Conservation (phyloP, 805 yeast genomes). For the Starmera caribaea region DNA sequence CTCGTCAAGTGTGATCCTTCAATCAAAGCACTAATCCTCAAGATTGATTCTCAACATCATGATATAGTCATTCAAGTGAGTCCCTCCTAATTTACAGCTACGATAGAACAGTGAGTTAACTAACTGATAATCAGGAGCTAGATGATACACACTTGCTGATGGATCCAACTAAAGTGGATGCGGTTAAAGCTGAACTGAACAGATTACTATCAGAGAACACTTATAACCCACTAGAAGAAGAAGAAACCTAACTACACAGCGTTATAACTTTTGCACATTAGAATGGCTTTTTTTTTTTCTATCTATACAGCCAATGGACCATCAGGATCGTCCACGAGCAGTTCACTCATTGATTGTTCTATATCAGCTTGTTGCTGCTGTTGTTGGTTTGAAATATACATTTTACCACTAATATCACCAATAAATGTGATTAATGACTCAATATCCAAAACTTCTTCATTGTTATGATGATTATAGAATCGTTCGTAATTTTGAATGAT, state of each 20-base stretch:
- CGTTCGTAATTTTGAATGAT: slow-evolving; percentile 47
- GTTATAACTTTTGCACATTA: not conserved
- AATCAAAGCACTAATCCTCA: slow-evolving; percentile 74
- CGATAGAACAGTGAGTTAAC: not conserved
- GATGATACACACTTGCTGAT: slow-evolving; percentile 88
- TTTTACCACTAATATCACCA: slow-evolving; percentile 23
- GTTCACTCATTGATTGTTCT: not conserved
- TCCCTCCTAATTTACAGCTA: too few species aligned
- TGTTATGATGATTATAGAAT: slow-evolving; percentile 30
- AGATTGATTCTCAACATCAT: slow-evolving; percentile 66
- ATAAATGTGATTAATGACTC: slow-evolving; percentile 49
- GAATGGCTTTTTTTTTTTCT: not conserved
- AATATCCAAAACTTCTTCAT: slow-evolving; percentile 44
- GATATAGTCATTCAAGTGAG: slow-evolving; percentile 54
- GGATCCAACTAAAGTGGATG: slow-evolving; percentile 66
- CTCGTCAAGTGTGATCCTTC: slow-evolving; percentile 79
- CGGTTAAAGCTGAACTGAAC: slow-evolving; percentile 70
- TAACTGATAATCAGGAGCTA: slow-evolving; percentile 48
- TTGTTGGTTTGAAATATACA: slow-evolving; percentile 16
- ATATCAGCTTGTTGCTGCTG: slow-evolving; percentile 6
- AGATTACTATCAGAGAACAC: slow-evolving; percentile 71
- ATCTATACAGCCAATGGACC: too few species aligned
- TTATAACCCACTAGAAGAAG: slow-evolving; percentile 76
- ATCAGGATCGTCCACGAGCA: not conserved
- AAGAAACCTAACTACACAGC: slow-evolving; percentile 28